These are phyloP conservation scores for Holtermannia corniformis DNA, from an alignment of 768 basidiomycete genomes.

Conservation along the genomic window DNA sequence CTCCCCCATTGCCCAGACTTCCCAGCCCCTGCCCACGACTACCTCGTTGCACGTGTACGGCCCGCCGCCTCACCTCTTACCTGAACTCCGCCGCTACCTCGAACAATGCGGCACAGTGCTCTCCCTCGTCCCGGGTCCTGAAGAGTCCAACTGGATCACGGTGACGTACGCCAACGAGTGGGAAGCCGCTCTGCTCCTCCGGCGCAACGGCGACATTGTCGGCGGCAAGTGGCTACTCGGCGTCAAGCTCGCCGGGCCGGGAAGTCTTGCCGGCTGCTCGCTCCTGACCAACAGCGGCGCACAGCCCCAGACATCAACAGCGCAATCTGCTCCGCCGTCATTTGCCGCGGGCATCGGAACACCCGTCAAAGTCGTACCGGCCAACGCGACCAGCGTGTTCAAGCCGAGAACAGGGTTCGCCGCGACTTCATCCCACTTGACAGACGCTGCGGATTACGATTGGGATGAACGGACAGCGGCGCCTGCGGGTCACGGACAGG, in stretches of 20 bases:
- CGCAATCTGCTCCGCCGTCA: neutral
- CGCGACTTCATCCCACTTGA: neutral
- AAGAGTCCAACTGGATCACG: constrained; percentile 28
- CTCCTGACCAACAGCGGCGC: neutral
- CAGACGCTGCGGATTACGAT: neutral
- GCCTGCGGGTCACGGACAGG: neutral
- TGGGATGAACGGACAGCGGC: neutral
- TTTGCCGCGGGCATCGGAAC: neutral
- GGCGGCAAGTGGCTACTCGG: constrained; percentile 29
- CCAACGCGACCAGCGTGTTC: neutral
- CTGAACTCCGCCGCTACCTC: constrained; percentile 17
- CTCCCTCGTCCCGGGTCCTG: constrained; percentile 24
- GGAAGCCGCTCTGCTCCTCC: constrained; percentile 17
- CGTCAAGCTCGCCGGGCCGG: constrained; percentile 13
- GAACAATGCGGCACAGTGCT: constrained; percentile 15
- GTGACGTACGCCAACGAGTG: constrained; percentile 15
- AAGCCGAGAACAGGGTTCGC: neutral
- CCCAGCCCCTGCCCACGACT: constrained; percentile 15
- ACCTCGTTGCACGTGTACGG: constrained; percentile 31
- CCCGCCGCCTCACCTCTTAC: constrained; percentile 18
- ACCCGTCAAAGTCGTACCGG: neutral
- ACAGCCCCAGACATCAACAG: neutral
- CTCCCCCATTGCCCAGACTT: constrained; percentile 1
- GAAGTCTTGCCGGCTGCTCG: neutral
- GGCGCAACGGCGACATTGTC: constrained; percentile 32